phyloP scores from a whole-genome alignment of 73 alveolate genomes.

The Stentor roeselii region DNA sequence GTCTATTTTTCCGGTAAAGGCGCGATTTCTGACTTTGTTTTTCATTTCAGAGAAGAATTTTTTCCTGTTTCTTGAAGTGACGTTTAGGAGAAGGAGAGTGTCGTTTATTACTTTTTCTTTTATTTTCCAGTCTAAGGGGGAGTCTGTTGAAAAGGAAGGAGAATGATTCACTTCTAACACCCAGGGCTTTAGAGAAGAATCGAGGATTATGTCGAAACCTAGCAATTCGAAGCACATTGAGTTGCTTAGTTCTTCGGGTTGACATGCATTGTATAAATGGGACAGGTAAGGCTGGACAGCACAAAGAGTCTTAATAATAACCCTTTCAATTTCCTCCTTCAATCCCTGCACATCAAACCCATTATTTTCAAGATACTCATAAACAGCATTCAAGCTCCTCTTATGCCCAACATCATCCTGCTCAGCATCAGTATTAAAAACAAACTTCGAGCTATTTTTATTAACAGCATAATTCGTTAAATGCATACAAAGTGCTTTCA shows the following conservation, averaged over 20 bases:
- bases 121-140: constrained; percentile 68
- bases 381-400: constrained; percentile 44
- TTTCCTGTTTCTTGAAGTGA: constrained; percentile 54
- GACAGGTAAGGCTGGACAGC: constrained; percentile 61
- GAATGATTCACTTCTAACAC: constrained; percentile 70
- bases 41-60: constrained; percentile 40
- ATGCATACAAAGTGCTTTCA: constrained; percentile 51
- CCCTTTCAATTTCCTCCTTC: constrained; percentile 46
- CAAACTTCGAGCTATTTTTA: constrained; percentile 47
- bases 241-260: constrained; percentile 60
- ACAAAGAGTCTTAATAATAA: constrained; percentile 60
- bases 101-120: constrained; percentile 55
- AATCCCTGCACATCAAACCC: constrained; percentile 52
- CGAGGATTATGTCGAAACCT: constrained; percentile 71
- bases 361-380: constrained; percentile 34
- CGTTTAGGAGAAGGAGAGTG: constrained; percentile 46
- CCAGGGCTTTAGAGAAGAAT: constrained; percentile 61
- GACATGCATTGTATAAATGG: constrained; percentile 57
- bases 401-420: constrained; percentile 61
- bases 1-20: constrained; percentile 33
- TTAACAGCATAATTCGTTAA: constrained; percentile 60
- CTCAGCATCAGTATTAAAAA: constrained; percentile 45
- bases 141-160: constrained; percentile 69
- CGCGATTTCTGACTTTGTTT: constrained; percentile 39
- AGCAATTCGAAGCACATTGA: constrained; percentile 67